Conservation (phyloP, 306 rosid species). For the Cicer pinnatifidum region DNA sequence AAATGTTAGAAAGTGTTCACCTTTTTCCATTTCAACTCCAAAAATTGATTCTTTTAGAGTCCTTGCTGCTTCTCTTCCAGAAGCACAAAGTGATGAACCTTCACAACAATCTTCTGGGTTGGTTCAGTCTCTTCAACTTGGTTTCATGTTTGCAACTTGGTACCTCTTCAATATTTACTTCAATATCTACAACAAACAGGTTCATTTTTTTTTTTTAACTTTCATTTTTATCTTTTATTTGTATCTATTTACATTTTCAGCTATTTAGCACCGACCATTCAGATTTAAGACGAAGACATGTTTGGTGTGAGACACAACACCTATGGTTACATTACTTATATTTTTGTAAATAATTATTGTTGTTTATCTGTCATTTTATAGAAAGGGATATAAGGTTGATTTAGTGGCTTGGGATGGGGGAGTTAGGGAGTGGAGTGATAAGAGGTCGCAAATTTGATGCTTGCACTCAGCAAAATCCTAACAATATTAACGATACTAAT, state of each 20-base stretch:
- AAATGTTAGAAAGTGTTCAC: constrained; percentile 36
- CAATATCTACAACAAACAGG: constrained; percentile 85
- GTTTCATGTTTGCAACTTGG: constrained; percentile 73
- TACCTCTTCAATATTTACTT: constrained; percentile 74
- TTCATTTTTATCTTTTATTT: constrained; percentile 7
- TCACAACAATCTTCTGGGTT: constrained; percentile 33
- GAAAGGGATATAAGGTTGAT: too few relatives aligned
- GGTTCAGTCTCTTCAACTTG: constrained; percentile 55
- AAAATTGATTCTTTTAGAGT: constrained; percentile 47
- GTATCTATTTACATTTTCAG: background rate
- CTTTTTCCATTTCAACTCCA: constrained; percentile 38
- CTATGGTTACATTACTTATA: too few relatives aligned
- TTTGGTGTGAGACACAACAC: too few relatives aligned
- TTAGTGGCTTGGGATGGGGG: too few relatives aligned
- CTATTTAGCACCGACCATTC: too few relatives aligned
- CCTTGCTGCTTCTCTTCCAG: constrained; percentile 53
- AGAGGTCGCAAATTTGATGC: too few relatives aligned
- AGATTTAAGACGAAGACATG: too few relatives aligned
- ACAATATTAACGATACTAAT: too few relatives aligned
- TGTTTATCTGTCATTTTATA: too few relatives aligned
- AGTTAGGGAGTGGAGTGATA: too few relatives aligned
- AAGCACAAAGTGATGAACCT: constrained; percentile 46
- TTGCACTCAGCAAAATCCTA: too few relatives aligned
- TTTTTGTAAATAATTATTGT: too few relatives aligned
- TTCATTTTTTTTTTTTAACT: background rate